phyloP scores from a whole-genome alignment of 1,139 yeast species.

The Yamadazyma sp. region DNA sequence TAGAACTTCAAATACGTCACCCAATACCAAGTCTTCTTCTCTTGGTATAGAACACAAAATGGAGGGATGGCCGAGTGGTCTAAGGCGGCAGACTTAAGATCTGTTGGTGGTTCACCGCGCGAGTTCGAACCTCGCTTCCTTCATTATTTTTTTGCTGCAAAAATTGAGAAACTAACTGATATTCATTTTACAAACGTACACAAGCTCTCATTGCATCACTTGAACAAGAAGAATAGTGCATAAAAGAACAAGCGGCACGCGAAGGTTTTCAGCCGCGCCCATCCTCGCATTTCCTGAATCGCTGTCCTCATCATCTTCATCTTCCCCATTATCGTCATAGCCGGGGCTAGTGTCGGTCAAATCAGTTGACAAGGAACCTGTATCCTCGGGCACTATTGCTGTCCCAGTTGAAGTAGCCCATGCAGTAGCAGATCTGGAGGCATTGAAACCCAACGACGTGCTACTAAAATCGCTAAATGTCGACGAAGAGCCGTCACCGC shows the following conservation, averaged over 20 bases:
- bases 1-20: too few species aligned
- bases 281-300: not conserved
- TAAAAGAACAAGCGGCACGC: too few species aligned
- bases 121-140: slow-evolving; percentile 87
- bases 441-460: not conserved
- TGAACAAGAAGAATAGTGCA: not conserved
- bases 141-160: slow-evolving; percentile 43
- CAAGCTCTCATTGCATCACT: too few species aligned
- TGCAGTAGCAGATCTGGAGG: not conserved
- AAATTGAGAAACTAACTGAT: too few species aligned
- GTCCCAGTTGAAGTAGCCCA: not conserved
- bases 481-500: not conserved
- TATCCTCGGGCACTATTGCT: not conserved
- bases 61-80: slow-evolving; percentile 60
- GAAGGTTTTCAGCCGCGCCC: too few species aligned
- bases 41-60: slow-evolving; percentile 7
- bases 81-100: slow-evolving; percentile 58
- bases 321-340: not conserved
- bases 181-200: too few species aligned
- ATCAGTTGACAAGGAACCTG: not conserved
- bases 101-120: slow-evolving; percentile 69
- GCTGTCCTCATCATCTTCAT: not conserved
- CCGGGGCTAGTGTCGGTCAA: not conserved
- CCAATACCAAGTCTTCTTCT: too few species aligned
- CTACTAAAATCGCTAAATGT: not conserved